Evolutionary conservation across 345 rosid genomes (phyloP).

Genomic region (Populus pruinosa): DNA sequence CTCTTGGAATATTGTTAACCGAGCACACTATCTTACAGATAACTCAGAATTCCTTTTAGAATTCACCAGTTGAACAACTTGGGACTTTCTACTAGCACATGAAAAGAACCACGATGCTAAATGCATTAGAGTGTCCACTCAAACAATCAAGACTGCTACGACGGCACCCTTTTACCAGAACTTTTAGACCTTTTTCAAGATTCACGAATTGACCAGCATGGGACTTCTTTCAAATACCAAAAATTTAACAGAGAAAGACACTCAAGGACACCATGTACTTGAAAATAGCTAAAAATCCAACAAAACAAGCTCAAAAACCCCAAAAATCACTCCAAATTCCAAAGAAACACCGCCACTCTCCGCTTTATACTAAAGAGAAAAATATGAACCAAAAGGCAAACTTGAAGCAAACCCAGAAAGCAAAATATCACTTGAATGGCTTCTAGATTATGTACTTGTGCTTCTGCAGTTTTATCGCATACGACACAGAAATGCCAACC

Average conservation of each 20-base stretch:
- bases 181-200: neutral
- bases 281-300: neutral
- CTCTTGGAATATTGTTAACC: neutral
- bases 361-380: neutral
- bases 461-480: neutral
- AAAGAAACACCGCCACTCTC: constrained; percentile 1
- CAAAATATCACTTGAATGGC: neutral
- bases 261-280: neutral
- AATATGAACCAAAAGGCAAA: neutral
- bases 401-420: constrained; percentile 4
- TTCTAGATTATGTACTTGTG: neutral
- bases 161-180: neutral
- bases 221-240: neutral
- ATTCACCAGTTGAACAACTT: neutral
- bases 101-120: neutral
- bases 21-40: neutral
- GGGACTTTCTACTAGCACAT: neutral
- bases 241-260: neutral
- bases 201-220: neutral
- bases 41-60: neutral
- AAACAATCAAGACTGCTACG: neutral
- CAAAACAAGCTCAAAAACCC: neutral
- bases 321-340: constrained; percentile 5
- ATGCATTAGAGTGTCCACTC: neutral
- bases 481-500: neutral